Evolutionary conservation across 331 rosid species (phyloP).

Genomic region (Rosa hybrid): DNA sequence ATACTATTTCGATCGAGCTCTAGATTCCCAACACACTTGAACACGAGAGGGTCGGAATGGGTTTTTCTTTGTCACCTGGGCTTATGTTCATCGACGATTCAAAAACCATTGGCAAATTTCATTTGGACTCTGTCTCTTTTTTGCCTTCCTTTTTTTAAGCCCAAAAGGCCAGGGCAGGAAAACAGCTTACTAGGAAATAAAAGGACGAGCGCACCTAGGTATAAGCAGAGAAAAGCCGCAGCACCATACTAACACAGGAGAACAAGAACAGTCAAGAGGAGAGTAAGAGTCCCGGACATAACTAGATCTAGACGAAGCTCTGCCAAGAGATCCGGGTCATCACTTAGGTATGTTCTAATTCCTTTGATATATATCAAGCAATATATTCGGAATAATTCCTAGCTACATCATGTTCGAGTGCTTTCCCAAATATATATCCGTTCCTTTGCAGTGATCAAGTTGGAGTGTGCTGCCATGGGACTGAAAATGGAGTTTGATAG

Average conservation of each 20-base stretch:
- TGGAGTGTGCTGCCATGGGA: not conserved
- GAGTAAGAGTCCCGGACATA: too few relatives aligned
- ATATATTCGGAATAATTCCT: not conserved
- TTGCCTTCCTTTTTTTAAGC: too few relatives aligned
- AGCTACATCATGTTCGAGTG: not conserved
- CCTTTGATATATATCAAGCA: not conserved
- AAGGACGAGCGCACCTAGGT: too few relatives aligned
- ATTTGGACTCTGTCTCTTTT: too few relatives aligned
- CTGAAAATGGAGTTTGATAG: constrained; percentile 25
- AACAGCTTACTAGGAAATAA: too few relatives aligned
- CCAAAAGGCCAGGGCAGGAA: too few relatives aligned
- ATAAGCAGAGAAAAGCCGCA: too few relatives aligned
- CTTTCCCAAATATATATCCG: not conserved
- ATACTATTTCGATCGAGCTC: not conserved
- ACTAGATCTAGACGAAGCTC: too few relatives aligned
- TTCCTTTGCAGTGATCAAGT: not conserved
- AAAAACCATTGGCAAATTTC: too few relatives aligned
- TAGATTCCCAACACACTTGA: not conserved
- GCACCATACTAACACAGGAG: too few relatives aligned
- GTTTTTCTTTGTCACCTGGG: not conserved
- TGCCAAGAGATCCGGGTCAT: not conserved
- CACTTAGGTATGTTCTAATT: not conserved
- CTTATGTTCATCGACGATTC: not conserved
- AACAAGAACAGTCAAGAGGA: too few relatives aligned
- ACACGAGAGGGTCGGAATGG: not conserved